Base-by-base conservation (phyloP, 495 filamentous ascomycete species). In the Aspergillus sparsus region DNA sequence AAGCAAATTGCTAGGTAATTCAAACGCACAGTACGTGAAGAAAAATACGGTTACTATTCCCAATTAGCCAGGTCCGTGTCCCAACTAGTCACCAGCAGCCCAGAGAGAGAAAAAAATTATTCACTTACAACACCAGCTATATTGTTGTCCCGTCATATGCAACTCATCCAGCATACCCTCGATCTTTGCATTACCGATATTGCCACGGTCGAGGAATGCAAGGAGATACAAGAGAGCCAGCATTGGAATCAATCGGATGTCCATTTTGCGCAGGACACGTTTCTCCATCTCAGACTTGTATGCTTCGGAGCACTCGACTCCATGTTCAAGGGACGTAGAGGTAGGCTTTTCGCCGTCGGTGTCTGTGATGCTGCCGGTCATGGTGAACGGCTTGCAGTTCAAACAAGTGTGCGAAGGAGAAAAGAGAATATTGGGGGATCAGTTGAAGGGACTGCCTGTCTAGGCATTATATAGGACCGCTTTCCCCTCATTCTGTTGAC, bases 1-100 rank as follows among this genome's bases (percentile, higher is more conserved):
- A 5, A 91, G 66, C 15, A 93, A 72, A 66, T 93, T 93, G 59
- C 79, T 85, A 5, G 89, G 89, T 7, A 90, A 78, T 64, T 89
- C 86, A 55, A 89, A 82, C 10, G 83, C 70, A 5, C 83, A 71
- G 65, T 91, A 92, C 36, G 87, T 77, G 64, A 92, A 85, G 70
- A 90, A 91, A 64, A 82, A 83, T 2, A 82, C 72, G 32, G 81
- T 73, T 50, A 82, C 71, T 69, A 55, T 53, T 56, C 10, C 2
- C n/a, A 47, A 15, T 37, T 10, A 57, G 42, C 55, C 6, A 34
- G 2, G 21, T 27, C 3, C 21, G 21, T 3, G 21, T 27, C 21
- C 3, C 21, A 27, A 27, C 21, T 27, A 27, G 21, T 27, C 21
- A 27, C 21, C 21, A 27, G 21, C 3, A 27, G 21, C 3, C 21